Conservation (phyloP, 1,284 basidiomycete genomes). For the Malassezia furfur region DNA sequence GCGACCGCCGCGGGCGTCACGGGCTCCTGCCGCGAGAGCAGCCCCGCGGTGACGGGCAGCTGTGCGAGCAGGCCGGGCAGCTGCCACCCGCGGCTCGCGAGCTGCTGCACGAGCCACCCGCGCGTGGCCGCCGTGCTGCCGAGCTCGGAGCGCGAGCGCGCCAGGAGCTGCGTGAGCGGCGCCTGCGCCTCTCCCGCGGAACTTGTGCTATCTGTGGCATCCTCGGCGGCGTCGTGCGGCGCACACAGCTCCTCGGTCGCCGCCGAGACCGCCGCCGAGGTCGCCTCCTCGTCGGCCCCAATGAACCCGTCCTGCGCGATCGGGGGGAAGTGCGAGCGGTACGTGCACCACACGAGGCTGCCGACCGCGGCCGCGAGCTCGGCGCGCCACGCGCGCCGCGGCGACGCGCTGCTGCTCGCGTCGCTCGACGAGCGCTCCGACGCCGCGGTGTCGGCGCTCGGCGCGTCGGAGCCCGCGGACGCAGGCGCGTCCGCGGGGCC, state of each 20-base stretch:
- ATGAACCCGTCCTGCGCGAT: slow-evolving; percentile 43
- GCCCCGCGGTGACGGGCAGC: neutral
- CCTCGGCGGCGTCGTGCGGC: neutral
- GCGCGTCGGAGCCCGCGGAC: neutral
- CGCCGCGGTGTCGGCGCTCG: neutral
- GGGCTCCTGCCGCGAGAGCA: neutral
- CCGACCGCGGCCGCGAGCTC: slow-evolving; percentile 25
- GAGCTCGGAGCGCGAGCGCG: slow-evolving; percentile 8
- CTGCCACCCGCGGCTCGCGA: slow-evolving; percentile 10
- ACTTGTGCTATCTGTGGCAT: neutral
- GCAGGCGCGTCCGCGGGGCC: neutral
- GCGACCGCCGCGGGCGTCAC: neutral
- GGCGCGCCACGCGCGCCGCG: slow-evolving; percentile 4
- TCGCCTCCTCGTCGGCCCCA: slow-evolving; percentile 30
- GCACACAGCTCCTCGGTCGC: slow-evolving; percentile 6
- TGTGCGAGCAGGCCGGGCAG: slow-evolving; percentile 1
- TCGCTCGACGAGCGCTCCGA: neutral
- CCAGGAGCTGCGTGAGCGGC: slow-evolving; percentile 9
- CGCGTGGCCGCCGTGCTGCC: slow-evolving; percentile 4
- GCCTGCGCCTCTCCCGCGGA: slow-evolving; percentile 50
- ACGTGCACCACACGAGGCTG: slow-evolving; percentile 44
- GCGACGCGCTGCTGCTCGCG: neutral
- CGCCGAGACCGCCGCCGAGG: slow-evolving; percentile 19
- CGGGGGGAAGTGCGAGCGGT: slow-evolving; percentile 40
- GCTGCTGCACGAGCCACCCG: slow-evolving; percentile 3